Conservation (phyloP, 208 protist species). For the Jaenimonas drosophilae region DNA sequence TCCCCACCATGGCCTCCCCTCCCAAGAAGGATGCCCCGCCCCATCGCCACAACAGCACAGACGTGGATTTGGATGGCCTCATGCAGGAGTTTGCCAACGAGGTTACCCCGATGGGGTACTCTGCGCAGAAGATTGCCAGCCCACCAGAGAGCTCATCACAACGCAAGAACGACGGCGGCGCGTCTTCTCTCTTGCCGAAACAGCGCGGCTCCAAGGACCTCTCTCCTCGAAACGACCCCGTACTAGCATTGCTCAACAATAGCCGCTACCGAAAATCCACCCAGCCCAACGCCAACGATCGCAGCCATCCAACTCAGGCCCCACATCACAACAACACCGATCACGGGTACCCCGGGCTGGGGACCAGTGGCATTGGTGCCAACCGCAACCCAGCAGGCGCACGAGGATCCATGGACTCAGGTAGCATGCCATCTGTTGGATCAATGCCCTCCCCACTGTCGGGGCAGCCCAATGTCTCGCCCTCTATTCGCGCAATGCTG, state of each 20-base stretch:
- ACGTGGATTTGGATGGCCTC: constrained; percentile 53
- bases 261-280: constrained; percentile 44
- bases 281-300: not conserved
- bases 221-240: constrained; percentile 15
- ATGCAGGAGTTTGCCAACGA: constrained; percentile 69
- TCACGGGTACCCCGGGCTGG: not conserved
- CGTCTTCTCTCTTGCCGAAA: not conserved
- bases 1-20: too few relatives aligned
- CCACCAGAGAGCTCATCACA: too few relatives aligned
- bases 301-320: constrained; percentile 1
- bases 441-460: too few relatives aligned
- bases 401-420: too few relatives aligned
- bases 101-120: constrained; percentile 35
- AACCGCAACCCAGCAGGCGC: not conserved
- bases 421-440: too few relatives aligned
- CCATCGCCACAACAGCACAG: constrained; percentile 12
- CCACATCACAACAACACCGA: constrained; percentile 2
- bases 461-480: too few relatives aligned
- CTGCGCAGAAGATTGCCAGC: constrained; percentile 13
- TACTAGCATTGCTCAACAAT: constrained; percentile 45
- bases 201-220: constrained; percentile 3
- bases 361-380: not conserved
- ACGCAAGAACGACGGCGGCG: too few relatives aligned
- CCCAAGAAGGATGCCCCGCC: too few relatives aligned
- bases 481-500: constrained; percentile 54